Percentiles rank a stretch among this genome's conserved stretches.
Conservation (phyloP, 495 filamentous ascomycete species). For the Penicillium canescens region DNA sequence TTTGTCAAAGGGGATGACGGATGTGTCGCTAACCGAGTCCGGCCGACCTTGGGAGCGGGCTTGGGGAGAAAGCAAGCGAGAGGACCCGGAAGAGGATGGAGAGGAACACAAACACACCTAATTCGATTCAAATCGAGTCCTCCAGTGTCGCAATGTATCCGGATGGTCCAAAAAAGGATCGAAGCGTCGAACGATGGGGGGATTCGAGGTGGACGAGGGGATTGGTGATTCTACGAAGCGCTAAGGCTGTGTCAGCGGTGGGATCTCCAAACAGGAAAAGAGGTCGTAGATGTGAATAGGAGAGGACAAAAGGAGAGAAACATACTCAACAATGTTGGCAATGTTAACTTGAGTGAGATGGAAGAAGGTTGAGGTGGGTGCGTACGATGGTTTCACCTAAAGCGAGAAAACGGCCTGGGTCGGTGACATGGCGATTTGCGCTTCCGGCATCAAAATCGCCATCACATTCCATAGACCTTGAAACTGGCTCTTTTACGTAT, state of each 20-base stretch:
- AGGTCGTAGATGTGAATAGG: slow-evolving; percentile 7
- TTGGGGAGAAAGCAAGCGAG: slow-evolving; percentile 32
- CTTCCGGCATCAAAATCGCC: slow-evolving; percentile 26
- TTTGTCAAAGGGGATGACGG: slow-evolving; percentile 21
- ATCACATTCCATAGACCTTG: slow-evolving; percentile 18
- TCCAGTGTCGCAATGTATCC: slow-evolving; percentile 32
- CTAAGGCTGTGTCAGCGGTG: slow-evolving; percentile 48
- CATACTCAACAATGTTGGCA: slow-evolving; percentile 19
- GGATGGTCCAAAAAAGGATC: slow-evolving; percentile 18
- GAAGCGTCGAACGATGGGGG: slow-evolving; percentile 25
- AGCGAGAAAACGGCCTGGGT: slow-evolving; percentile 43
- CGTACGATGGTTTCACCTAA: slow-evolving; percentile 48
- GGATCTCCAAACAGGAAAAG: slow-evolving; percentile 30
- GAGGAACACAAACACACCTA: slow-evolving; percentile 40
- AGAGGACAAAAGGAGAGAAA: slow-evolving; percentile 4
- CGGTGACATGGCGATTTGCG: slow-evolving; percentile 42
- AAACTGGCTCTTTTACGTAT: neutral
- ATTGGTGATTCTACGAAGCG: slow-evolving; percentile 42
- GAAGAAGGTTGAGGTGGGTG: slow-evolving; percentile 34
- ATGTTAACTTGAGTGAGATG: slow-evolving; percentile 12
- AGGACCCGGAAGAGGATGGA: slow-evolving; percentile 43
- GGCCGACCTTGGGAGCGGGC: slow-evolving; percentile 32
- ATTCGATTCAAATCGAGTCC: slow-evolving; percentile 23
- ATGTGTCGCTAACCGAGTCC: slow-evolving; percentile 33
- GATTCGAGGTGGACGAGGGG: slow-evolving; percentile 28